Percentiles rank a stretch among this genome's conserved stretches.
Conservation (phyloP, 1,284 basidiomycete species). For the Stygiomarasmius scandens region DNA sequence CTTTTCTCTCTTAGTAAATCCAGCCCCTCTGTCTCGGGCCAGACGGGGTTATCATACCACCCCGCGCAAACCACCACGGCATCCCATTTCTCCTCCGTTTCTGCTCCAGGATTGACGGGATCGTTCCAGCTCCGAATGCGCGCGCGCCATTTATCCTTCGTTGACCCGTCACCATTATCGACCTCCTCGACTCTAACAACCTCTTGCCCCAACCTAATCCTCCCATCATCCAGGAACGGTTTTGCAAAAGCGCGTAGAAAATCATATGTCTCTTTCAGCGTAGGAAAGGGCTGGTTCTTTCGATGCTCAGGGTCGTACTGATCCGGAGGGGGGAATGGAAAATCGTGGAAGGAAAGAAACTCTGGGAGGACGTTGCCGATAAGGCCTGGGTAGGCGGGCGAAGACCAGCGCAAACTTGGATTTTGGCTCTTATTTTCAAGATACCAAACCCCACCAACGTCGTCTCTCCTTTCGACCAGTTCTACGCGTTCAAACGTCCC, state of each 20-base stretch:
- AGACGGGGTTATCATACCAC: constrained; percentile 45
- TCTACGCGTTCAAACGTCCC: constrained; percentile 7
- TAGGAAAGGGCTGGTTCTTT: constrained; percentile 46
- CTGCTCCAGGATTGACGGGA: constrained; percentile 20
- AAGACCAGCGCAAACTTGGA: not conserved
- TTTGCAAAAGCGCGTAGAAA: constrained; percentile 43
- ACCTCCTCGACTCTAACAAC: constrained; percentile 40
- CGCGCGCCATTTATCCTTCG: constrained; percentile 41
- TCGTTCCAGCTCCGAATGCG: constrained; percentile 38
- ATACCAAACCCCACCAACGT: not conserved
- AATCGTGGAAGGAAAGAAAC: constrained; percentile 43
- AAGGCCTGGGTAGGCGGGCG: constrained; percentile 27
- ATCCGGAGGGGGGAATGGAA: constrained; percentile 35
- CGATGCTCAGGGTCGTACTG: constrained; percentile 23
- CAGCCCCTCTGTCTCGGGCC: constrained; percentile 43
- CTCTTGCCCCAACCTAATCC: constrained; percentile 41
- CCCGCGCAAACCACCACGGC: constrained; percentile 45
- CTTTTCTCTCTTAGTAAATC: constrained; percentile 27
- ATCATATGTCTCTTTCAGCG: constrained; percentile 40
- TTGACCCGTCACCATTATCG: constrained; percentile 24
- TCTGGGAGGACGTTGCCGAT: constrained; percentile 53
- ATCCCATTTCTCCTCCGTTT: constrained; percentile 42
- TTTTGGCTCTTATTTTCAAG: not conserved
- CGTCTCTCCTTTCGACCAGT: constrained; percentile 10
- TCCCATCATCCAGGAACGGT: constrained; percentile 32